Base-by-base conservation (phyloP, 495 filamentous ascomycete genomes). In the Beverwykella pulmonaria region DNA sequence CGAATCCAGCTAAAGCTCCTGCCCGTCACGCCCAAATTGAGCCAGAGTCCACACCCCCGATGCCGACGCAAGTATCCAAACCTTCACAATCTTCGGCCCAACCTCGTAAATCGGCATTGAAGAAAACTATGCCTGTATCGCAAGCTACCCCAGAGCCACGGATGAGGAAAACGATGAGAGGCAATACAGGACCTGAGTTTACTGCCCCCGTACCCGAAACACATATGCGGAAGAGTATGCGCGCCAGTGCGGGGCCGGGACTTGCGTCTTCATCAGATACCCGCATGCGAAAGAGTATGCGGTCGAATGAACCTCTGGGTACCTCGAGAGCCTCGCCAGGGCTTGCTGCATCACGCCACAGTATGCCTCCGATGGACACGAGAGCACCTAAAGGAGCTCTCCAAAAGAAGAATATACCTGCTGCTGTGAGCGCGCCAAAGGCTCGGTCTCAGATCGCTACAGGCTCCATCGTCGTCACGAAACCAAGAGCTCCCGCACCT, bases 271-370 rank as follows among this genome's bases (percentile, higher is more conserved):
- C 48, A 17, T 27, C 48, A 27, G 48, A 50, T 10, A 50, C 48
- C 9, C 48, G 79, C 74, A 81, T 73, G 78, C 80, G 34, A 73
- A 79, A 53, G 29, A 74, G 75, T 19, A 71, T 76, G 71, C 69
- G 81, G 63, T 70, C 59, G 36, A 73, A 65, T 14, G 74, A 61
- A 15, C 59, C 71, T 14, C 76, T 82, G 69, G 68, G 59, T 34
- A 81, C 83, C 20, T 76, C 82, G 65, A 75, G 80, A 19, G 68
- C 65, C 19, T 71, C 73, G 32, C 61, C 74, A 59, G 66, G 64
- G 3, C 59, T 56, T 2, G 64, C 60, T 34, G 70, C 72, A 10
- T 62, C 68, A n/a, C 57, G 71, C 25, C 54, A 72, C 34, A 69
- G 61, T 44, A 68, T 67, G 41, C 60, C 68, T 10, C 57, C 41